Base-by-base conservation (phyloP, 2,329 filamentous ascomycete genomes). In the Elsinoe arachidis region DNA sequence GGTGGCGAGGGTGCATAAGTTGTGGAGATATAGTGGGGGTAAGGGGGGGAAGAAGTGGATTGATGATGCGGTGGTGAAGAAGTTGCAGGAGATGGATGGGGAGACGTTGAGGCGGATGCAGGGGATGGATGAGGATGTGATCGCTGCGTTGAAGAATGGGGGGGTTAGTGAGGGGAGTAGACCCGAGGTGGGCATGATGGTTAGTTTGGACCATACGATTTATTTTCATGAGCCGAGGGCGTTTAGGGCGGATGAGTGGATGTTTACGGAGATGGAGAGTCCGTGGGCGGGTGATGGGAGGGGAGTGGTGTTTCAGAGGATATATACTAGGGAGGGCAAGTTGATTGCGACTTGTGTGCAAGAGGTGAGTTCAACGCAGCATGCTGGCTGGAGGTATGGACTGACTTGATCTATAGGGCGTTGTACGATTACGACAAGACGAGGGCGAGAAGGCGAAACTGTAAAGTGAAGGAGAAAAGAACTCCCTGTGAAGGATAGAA, bases 271-370 rank as follows among this genome's bases (percentile, higher is more conserved):
- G 74, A 88, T 88, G 80, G 81, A 87, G 71, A 89, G 83, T 57
- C 87, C 88, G 0, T 93, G 88, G 88, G 80, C 85, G 2, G 87
- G 85, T 1, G 86, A 90, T 65, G 88, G 87, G 2, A 78, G 88
- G 59, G 88, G 87, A 0, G 76, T 92, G 15, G 88, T 92, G 39
- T 81, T 80, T 64, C 87, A 90, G 76, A 80, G 82, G 60, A 87
- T 92, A 60, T 91, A 84, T 68, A 78, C 80, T 23, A 76, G 74
- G 62, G 84, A 90, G 60, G 88, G 88, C 19, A 85, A 78, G 23
- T 70, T 93, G 70, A 73, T 93, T 66, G 88, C 88, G 23, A 91
- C 83, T 33, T 92, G 88, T 69, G 80, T 88, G 59, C 88, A 93
- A 72, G 88, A 93, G 80, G 87, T 77, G 63, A 62, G 65, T 63